A percentile compares a stretch with the other conserved stretches of the same genome.
These are phyloP conservation scores for Adiantum capillusveneris DNA, from an alignment of 75 land plant genomes.

Conservation along the genomic window DNA sequence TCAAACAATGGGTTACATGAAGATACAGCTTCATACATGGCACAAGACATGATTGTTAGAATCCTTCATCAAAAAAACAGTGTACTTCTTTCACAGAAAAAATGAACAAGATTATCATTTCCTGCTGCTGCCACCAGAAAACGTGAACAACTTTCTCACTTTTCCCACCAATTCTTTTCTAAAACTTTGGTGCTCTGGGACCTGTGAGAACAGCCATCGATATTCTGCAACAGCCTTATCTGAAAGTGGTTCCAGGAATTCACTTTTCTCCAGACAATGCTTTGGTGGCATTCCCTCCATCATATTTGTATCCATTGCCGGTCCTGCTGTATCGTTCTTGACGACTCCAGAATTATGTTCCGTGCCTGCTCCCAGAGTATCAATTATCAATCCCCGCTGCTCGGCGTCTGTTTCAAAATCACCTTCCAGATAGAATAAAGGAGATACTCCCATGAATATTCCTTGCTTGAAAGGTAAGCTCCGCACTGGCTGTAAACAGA, in stretches of 20 bases:
- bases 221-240: slow-evolving; percentile 47
- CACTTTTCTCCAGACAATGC: slow-evolving; percentile 61
- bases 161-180: too few relatives aligned
- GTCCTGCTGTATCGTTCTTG: slow-evolving; percentile 10
- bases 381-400: too few relatives aligned
- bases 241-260: slow-evolving; percentile 77
- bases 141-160: too few relatives aligned
- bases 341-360: slow-evolving; percentile 11
- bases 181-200: too few relatives aligned
- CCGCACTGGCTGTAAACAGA: slow-evolving; percentile 77
- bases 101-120: too few relatives aligned
- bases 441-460: slow-evolving; percentile 69
- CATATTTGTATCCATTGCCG: slow-evolving; percentile 63
- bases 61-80: too few relatives aligned
- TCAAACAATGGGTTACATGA: too few relatives aligned
- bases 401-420: background rate
- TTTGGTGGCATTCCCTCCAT: slow-evolving; percentile 59
- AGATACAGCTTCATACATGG: too few relatives aligned
- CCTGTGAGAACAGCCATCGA: slow-evolving; percentile 35
- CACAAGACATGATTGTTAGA: too few relatives aligned
- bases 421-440: slow-evolving; percentile 25
- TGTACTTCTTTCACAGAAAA: too few relatives aligned
- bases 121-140: too few relatives aligned
- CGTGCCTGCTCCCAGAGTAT: background rate
- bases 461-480: slow-evolving; percentile 58